Conservation (phyloP, 345 rosid species). For the Tarenaya hassleriana region DNA sequence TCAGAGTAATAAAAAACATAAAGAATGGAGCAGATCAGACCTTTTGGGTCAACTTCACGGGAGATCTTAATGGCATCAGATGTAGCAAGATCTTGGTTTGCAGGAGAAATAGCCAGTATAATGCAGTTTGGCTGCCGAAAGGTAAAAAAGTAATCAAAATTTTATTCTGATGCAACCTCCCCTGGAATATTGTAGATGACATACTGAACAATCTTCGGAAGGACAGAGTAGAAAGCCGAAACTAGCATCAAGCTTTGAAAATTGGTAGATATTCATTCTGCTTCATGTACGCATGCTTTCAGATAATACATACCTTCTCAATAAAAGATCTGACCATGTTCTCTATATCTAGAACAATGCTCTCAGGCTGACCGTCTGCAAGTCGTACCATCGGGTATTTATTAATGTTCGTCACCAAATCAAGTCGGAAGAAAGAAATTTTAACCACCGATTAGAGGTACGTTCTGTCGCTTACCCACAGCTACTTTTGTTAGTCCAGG, state of each 20-base stretch:
- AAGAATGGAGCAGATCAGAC: constrained; percentile 27
- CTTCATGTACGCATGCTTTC: background rate
- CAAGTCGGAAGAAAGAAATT: background rate
- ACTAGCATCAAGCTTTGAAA: background rate
- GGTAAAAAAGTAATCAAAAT: constrained; percentile 9
- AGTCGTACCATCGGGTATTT: constrained; percentile 15
- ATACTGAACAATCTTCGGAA: background rate
- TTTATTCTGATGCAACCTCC: constrained; percentile 12
- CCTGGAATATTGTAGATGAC: background rate
- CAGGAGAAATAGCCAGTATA: constrained; percentile 93
- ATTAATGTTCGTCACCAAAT: constrained; percentile 7
- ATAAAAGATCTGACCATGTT: constrained; percentile 81
- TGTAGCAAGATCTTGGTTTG: constrained; percentile 98
- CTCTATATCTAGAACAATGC: constrained; percentile 82
- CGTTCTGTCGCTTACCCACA: constrained; percentile 45
- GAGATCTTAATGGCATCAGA: constrained; percentile 95
- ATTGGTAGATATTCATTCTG: background rate
- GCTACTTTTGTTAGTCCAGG: constrained; percentile 99
- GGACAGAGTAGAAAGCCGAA: background rate
- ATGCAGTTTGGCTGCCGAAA: constrained; percentile 84
- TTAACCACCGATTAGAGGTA: constrained; percentile 2
- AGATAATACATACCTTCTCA: constrained; percentile 61
- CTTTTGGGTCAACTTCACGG: constrained; percentile 97
- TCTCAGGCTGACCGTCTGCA: constrained; percentile 88
- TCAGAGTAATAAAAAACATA: background rate